These are phyloP conservation scores for Erythrobasidium hasegawianum DNA, from an alignment of 1,284 basidiomycete genomes.

Conservation along the genomic window DNA sequence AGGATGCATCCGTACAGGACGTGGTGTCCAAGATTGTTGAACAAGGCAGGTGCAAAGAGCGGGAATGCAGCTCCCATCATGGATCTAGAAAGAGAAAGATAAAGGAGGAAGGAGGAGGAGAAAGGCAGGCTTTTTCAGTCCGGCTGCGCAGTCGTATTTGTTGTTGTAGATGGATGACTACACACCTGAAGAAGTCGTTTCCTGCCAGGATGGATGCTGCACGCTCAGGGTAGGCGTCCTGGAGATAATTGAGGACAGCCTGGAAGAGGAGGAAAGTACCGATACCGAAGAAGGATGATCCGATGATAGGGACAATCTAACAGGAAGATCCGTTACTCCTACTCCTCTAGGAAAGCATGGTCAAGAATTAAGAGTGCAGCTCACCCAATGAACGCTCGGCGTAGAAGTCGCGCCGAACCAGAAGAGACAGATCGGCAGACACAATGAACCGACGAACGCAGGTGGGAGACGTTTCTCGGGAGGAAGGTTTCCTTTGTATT, in stretches of 20 bases:
- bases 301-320: conserved; percentile 24
- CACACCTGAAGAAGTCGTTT: neutral
- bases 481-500: conserved; percentile 1
- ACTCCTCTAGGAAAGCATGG: no score
- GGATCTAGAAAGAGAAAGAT: no score
- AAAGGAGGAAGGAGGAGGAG: no score
- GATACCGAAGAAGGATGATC: conserved; percentile 22
- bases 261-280: conserved; percentile 39
- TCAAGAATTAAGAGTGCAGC: conserved; percentile 43
- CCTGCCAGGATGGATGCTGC: conserved; percentile 11
- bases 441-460: neutral
- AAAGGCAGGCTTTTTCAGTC: no score
- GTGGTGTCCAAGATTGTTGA: conserved; percentile 15
- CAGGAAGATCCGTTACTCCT: no score
- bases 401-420: conserved; percentile 47
- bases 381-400: conserved; percentile 45
- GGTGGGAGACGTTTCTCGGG: neutral
- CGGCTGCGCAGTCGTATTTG: no score
- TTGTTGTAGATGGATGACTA: neutral
- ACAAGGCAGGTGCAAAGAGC: conserved; percentile 12
- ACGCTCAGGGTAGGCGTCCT: conserved; percentile 7
- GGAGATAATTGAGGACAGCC: conserved; percentile 28
- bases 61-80: conserved; percentile 12
- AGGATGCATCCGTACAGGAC: conserved; percentile 8
- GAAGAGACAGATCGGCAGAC: conserved; percentile 64